phyloP scores from a whole-genome alignment of 2,329 filamentous ascomycete species.

The Cadophora malorum region DNA sequence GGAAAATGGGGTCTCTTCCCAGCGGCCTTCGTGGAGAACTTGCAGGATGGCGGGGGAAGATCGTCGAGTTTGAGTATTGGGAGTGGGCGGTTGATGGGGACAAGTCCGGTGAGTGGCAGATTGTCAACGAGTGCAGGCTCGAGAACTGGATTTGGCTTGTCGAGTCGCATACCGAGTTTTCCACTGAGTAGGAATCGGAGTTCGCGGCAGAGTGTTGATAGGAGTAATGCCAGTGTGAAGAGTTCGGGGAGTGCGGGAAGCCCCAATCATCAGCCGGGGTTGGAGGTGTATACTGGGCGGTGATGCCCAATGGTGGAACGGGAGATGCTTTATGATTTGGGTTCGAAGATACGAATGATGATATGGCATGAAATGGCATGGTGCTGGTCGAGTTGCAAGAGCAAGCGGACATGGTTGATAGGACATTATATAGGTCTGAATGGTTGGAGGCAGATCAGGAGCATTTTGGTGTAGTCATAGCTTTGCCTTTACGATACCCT shows the following conservation, averaged over 20 bases:
- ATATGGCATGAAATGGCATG: background rate
- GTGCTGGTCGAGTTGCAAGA: background rate
- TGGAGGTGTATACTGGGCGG: background rate
- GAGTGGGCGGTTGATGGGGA: background rate
- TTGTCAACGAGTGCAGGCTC: slow-evolving; percentile 18
- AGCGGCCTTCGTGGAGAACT: slow-evolving; percentile 38
- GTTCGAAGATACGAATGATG: background rate
- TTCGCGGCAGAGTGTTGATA: slow-evolving; percentile 7
- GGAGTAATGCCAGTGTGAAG: slow-evolving; percentile 9
- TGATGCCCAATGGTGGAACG: background rate
- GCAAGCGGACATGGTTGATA: background rate
- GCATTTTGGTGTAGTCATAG: slow-evolving; percentile 2
- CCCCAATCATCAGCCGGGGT: slow-evolving; percentile 3
- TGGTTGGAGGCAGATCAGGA: background rate
- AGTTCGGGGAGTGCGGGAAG: slow-evolving; percentile 6
- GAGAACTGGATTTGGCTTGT: slow-evolving; percentile 13
- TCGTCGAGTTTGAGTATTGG: background rate
- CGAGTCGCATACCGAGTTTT: slow-evolving; percentile 14
- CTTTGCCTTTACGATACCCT: slow-evolving; percentile 13
- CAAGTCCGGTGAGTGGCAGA: slow-evolving; percentile 3
- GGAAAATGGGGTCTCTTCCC: slow-evolving; percentile 45
- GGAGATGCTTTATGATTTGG: background rate
- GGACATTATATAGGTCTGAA: background rate
- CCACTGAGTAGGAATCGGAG: slow-evolving; percentile 15
- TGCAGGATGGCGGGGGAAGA: slow-evolving; percentile 8